phyloP scores from a whole-genome alignment of 1,284 basidiomycete species.

The Leccinum subspadiceum region DNA sequence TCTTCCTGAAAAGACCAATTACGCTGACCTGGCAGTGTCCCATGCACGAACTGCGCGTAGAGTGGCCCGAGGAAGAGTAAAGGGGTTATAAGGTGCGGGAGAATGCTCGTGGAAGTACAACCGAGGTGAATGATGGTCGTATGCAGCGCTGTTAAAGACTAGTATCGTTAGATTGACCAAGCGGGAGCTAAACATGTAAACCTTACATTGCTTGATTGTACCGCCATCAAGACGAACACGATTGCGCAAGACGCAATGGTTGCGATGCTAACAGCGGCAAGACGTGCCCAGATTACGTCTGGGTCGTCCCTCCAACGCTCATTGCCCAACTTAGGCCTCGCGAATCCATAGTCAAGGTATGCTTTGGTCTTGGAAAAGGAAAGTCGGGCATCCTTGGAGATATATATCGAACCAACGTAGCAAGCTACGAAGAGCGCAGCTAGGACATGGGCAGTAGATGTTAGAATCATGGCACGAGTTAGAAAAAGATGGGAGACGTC shows the following conservation, averaged over 20 bases:
- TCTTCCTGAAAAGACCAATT: slow-evolving; percentile 46
- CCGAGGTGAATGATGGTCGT: slow-evolving; percentile 24
- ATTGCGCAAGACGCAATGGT: slow-evolving; percentile 51
- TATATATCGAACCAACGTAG: slow-evolving; percentile 67
- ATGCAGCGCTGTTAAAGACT: slow-evolving; percentile 17
- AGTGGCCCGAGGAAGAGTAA: slow-evolving; percentile 84
- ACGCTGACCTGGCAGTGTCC: slow-evolving; percentile 62
- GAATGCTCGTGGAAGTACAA: slow-evolving; percentile 28
- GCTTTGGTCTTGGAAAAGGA: slow-evolving; percentile 39
- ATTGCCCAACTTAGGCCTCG: slow-evolving; percentile 29
- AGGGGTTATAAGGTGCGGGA: slow-evolving; percentile 71
- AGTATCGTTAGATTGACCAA: slow-evolving; percentile 9
- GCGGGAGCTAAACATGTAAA: background rate
- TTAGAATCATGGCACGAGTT: slow-evolving; percentile 26
- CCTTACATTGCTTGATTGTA: slow-evolving; percentile 35
- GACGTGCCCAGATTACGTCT: slow-evolving; percentile 66
- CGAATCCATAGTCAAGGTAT: slow-evolving; percentile 27
- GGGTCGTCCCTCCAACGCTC: slow-evolving; percentile 72
- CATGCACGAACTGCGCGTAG: slow-evolving; percentile 58
- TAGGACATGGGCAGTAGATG: slow-evolving; percentile 43
- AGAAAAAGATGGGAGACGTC: slow-evolving; percentile 3
- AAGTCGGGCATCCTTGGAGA: slow-evolving; percentile 54
- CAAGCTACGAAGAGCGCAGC: slow-evolving; percentile 46
- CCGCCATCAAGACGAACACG: slow-evolving; percentile 42
- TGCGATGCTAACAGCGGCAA: slow-evolving; percentile 57